Evolutionary conservation across 2,329 filamentous ascomycete genomes (phyloP).

Genomic region (Acephala macrosclerotiorum): DNA sequence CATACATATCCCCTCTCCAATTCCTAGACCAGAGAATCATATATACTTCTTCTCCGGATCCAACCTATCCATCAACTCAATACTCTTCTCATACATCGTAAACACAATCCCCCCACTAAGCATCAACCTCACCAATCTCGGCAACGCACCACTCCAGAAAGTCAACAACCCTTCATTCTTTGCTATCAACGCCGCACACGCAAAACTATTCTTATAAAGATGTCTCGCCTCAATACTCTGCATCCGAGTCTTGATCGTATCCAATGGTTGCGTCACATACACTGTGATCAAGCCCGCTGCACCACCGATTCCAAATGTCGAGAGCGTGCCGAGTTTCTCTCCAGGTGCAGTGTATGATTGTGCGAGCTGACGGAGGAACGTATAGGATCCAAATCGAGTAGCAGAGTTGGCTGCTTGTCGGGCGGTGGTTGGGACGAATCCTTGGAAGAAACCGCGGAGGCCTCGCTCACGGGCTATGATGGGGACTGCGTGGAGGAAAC

Average conservation of each 20-base stretch:
- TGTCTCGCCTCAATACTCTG: conserved; percentile 87
- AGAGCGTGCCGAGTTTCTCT: conserved; percentile 87
- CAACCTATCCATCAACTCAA: conserved; percentile 80
- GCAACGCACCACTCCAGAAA: conserved; percentile 93
- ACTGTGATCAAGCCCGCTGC: conserved; percentile 92
- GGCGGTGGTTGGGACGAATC: conserved; percentile 93
- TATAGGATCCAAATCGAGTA: conserved; percentile 90
- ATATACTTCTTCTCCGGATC: conserved; percentile 89
- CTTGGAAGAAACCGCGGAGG: conserved; percentile 92
- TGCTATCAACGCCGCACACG: conserved; percentile 83
- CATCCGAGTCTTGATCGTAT: conserved; percentile 98
- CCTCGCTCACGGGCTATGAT: conserved; percentile 91
- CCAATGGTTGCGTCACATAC: conserved; percentile 76
- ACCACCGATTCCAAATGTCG: conserved; percentile 91
- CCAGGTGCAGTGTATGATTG: conserved; percentile 92
- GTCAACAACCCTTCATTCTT: conserved; percentile 88
- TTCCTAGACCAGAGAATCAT: conserved; percentile 46
- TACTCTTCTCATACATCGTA: conserved; percentile 97
- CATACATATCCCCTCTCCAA: background rate
- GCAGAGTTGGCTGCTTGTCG: conserved; percentile 95
- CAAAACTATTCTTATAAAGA: conserved; percentile 86
- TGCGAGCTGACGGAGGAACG: conserved; percentile 86
- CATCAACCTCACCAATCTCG: conserved; percentile 82
- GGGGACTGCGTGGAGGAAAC: conserved; percentile 88
- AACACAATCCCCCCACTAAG: conserved; percentile 97